These are phyloP conservation scores for Aspergillus brunneoviolaceus DNA, from an alignment of 2,329 filamentous ascomycete species.

Conservation along the genomic window DNA sequence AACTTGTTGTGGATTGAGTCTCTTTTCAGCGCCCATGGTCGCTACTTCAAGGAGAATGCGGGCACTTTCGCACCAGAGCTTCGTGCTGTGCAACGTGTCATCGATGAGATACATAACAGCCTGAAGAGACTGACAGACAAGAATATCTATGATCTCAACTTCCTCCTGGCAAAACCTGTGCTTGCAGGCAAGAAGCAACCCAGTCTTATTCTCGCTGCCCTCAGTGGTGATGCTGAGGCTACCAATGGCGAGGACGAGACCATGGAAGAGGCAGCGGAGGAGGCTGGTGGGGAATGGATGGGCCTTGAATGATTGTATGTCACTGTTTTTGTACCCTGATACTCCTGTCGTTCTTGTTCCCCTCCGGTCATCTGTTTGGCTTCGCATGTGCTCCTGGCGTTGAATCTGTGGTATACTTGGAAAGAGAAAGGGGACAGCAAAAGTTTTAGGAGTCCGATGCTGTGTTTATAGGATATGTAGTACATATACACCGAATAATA, in stretches of 20 bases:
- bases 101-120: constrained; percentile 77
- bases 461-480: constrained; percentile 11
- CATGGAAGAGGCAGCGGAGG: constrained; percentile 33
- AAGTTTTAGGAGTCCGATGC: constrained; percentile 20
- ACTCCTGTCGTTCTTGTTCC: constrained; percentile 8
- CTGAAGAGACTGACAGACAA: constrained; percentile 80
- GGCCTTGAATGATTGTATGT: constrained; percentile 49
- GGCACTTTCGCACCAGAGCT: constrained; percentile 81
- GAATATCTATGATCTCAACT: constrained; percentile 87
- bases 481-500: constrained; percentile 5
- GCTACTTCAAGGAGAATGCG: constrained; percentile 78
- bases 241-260: constrained; percentile 25
- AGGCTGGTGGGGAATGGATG: constrained; percentile 54
- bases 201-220: constrained; percentile 27
- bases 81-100: constrained; percentile 75
- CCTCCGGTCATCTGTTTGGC: constrained; percentile 16
- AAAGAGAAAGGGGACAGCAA: constrained; percentile 21
- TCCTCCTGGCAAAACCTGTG: constrained; percentile 61
- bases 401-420: constrained; percentile 27
- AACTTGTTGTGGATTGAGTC: constrained; percentile 91
- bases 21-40: constrained; percentile 75
- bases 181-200: constrained; percentile 31
- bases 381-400: constrained; percentile 35
- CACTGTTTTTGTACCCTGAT: constrained; percentile 21
- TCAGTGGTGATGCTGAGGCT: constrained; percentile 19